A percentile compares a stretch with the other conserved stretches of the same genome.
Conservation (phyloP, 768 basidiomycete genomes). For the Mycena albidolilacea region DNA sequence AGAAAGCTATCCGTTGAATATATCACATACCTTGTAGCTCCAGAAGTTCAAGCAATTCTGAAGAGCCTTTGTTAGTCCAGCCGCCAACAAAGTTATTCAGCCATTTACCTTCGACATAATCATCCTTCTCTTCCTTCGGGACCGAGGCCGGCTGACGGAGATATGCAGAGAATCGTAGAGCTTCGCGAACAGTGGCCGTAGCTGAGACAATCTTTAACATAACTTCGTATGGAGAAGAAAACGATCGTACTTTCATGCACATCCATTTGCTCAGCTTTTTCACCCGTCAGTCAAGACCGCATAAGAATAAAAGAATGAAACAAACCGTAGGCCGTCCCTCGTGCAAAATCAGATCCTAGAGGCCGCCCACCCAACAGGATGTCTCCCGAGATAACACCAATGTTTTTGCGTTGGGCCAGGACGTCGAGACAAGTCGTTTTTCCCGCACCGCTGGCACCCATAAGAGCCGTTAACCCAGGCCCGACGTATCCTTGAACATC, state of each 20-base stretch:
- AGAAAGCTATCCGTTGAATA: background rate
- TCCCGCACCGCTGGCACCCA: conserved; percentile 89
- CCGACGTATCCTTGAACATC: conserved; percentile 87
- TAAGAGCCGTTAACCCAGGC: conserved; percentile 91
- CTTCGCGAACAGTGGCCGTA: conserved; percentile 87
- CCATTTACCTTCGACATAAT: conserved; percentile 71
- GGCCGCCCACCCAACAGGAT: conserved; percentile 77
- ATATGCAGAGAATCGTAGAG: conserved; percentile 88
- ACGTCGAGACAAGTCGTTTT: conserved; percentile 86
- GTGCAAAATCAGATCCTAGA: conserved; percentile 66
- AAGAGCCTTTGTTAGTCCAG: background rate
- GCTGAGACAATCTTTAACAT: conserved; percentile 43
- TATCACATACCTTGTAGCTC: conserved; percentile 69
- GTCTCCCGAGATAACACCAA: conserved; percentile 76
- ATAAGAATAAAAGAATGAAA: conserved; percentile 42
- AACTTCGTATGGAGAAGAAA: background rate
- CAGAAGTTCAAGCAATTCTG: conserved; percentile 84
- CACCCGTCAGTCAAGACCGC: conserved; percentile 39
- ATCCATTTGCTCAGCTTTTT: conserved; percentile 85
- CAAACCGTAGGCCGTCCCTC: conserved; percentile 84
- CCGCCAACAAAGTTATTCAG: background rate
- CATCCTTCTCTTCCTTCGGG: conserved; percentile 80
- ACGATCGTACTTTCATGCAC: conserved; percentile 72
- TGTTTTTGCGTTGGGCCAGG: conserved; percentile 79
- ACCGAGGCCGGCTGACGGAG: conserved; percentile 82